Conservation (phyloP, 2,329 filamentous ascomycete species). For the Keithomyces neogunnii region DNA sequence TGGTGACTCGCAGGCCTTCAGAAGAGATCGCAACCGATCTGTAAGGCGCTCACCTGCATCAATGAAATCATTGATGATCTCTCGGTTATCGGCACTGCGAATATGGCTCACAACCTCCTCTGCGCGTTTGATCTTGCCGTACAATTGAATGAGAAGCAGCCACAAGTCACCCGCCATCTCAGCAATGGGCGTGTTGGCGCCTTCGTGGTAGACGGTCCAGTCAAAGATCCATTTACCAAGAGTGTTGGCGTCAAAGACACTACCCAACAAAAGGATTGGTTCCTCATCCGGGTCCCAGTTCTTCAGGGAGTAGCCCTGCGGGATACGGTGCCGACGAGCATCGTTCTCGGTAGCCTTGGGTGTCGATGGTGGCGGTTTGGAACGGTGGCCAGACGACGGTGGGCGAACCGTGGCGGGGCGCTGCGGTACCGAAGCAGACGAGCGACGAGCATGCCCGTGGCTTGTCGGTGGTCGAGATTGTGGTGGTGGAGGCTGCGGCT, state of each 20-base stretch:
- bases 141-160: slow-evolving; percentile 87
- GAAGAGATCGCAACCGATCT: slow-evolving; percentile 72
- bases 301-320: slow-evolving; percentile 86
- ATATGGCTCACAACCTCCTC: slow-evolving; percentile 70
- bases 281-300: slow-evolving; percentile 96
- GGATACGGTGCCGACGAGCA: slow-evolving; percentile 63
- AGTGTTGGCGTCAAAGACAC: slow-evolving; percentile 95
- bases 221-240: slow-evolving; percentile 99
- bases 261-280: slow-evolving; percentile 88
- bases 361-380: slow-evolving; percentile 24
- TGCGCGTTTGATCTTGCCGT: slow-evolving; percentile 86
- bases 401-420: slow-evolving; percentile 46
- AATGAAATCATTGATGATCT: slow-evolving; percentile 85
- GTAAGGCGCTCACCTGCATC: slow-evolving; percentile 80
- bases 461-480: slow-evolving; percentile 31
- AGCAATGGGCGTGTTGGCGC: slow-evolving; percentile 71
- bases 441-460: slow-evolving; percentile 35
- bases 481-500: slow-evolving; percentile 24
- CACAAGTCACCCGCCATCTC: slow-evolving; percentile 92
- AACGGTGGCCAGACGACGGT: slow-evolving; percentile 16
- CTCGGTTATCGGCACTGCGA: slow-evolving; percentile 61
- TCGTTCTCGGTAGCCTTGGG: slow-evolving; percentile 50
- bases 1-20: slow-evolving; percentile 86
- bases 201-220: slow-evolving; percentile 92
- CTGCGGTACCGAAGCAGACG: slow-evolving; percentile 41